These are phyloP conservation scores for Sporisorium iseilematis-ciliati DNA, from an alignment of 1,284 basidiomycete genomes.

Conservation along the genomic window DNA sequence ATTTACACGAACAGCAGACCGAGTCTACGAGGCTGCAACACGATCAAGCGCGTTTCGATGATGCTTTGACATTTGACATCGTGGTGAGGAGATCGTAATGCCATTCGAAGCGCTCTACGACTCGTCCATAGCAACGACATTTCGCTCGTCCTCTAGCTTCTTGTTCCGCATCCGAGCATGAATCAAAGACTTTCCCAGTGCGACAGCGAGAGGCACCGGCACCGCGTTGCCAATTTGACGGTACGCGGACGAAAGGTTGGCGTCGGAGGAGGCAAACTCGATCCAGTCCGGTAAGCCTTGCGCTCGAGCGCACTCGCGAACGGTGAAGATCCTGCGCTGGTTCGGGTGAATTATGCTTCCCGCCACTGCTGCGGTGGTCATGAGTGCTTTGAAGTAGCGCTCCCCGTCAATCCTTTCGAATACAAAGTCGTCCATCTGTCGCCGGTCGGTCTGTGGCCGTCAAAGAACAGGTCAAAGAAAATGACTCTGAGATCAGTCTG, in stretches of 20 bases:
- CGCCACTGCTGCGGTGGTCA: slow-evolving; percentile 8
- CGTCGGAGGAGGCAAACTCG: slow-evolving; percentile 20
- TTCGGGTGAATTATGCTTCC: slow-evolving; percentile 37
- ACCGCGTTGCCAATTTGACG: slow-evolving; percentile 51
- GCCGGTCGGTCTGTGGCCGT: slow-evolving; percentile 2
- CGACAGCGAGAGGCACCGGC: slow-evolving; percentile 27
- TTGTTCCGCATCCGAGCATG: slow-evolving; percentile 20
- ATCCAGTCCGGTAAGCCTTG: slow-evolving; percentile 49
- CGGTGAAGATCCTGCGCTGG: slow-evolving; percentile 40
- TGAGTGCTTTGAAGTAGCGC: slow-evolving; percentile 16
- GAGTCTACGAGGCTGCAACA: not conserved
- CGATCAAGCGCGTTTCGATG: not conserved
- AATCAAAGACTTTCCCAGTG: slow-evolving; percentile 16
- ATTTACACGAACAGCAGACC: slow-evolving; percentile 9
- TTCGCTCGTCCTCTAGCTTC: not conserved
- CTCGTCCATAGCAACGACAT: not conserved
- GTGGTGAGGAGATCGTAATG: not conserved
- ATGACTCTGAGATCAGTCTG: too few relatives aligned
- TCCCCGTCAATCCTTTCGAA: slow-evolving; percentile 26
- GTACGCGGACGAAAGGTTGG: slow-evolving; percentile 26
- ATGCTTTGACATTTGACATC: not conserved
- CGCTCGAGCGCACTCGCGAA: slow-evolving; percentile 43
- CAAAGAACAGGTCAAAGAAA: not conserved
- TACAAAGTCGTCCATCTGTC: slow-evolving; percentile 2
- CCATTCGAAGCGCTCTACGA: not conserved